Evolutionary conservation across 2,329 filamentous ascomycete species (phyloP).

Genomic region (Monilinia polystroma): DNA sequence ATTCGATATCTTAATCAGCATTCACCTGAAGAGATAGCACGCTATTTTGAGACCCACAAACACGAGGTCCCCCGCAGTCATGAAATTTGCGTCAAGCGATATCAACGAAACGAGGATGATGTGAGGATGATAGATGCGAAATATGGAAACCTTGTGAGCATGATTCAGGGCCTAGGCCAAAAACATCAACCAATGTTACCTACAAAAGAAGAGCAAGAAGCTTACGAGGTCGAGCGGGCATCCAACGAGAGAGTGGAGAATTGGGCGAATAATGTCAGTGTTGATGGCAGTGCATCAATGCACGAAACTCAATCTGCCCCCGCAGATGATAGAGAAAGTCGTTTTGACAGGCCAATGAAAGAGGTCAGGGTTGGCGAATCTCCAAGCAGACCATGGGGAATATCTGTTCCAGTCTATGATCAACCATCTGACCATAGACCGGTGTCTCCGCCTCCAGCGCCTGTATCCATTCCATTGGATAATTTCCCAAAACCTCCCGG

Average conservation of each 20-base stretch:
- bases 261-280: constrained; percentile 79
- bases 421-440: constrained; percentile 45
- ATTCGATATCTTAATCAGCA: constrained; percentile 92
- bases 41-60: constrained; percentile 93
- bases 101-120: constrained; percentile 82
- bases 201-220: constrained; percentile 46
- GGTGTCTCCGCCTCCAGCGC: constrained; percentile 57
- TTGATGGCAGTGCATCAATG: constrained; percentile 47
- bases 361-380: constrained; percentile 93
- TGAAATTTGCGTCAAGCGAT: constrained; percentile 85
- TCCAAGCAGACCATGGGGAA: constrained; percentile 90
- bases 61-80: constrained; percentile 93
- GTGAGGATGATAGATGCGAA: constrained; percentile 89
- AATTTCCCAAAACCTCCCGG: constrained; percentile 33
- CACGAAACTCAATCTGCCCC: constrained; percentile 44
- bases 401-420: constrained; percentile 68
- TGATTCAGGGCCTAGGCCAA: constrained; percentile 86
- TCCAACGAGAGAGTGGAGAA: constrained; percentile 74
- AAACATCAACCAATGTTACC: constrained; percentile 88
- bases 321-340: constrained; percentile 61
- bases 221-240: constrained; percentile 47
- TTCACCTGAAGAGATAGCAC: constrained; percentile 86
- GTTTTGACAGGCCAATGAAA: constrained; percentile 81
- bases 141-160: constrained; percentile 80
- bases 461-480: constrained; percentile 37